Evolutionary conservation across 495 filamentous ascomycete genomes (phyloP).

Genomic region (Rusavskia elegans): DNA sequence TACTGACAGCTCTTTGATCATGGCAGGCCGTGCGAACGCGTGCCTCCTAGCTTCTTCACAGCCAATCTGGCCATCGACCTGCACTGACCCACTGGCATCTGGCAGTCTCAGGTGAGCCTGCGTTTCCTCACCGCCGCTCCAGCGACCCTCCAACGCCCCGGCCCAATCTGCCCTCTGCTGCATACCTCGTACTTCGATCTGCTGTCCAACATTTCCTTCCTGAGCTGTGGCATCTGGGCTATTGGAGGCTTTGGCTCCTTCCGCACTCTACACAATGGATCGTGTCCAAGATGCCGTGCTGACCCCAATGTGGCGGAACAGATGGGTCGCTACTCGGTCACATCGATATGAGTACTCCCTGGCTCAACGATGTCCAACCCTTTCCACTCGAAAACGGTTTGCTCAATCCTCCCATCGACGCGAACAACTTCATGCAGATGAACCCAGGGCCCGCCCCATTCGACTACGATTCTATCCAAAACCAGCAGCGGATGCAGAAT

Average conservation of each 20-base stretch:
- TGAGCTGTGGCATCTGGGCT: neutral
- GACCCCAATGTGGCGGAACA: slow-evolving; percentile 17
- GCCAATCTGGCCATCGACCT: too few species aligned
- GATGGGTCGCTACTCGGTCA: slow-evolving; percentile 41
- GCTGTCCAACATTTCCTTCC: neutral
- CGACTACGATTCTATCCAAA: slow-evolving; percentile 41
- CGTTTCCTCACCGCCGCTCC: too few species aligned
- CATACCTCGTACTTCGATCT: too few species aligned
- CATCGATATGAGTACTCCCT: slow-evolving; percentile 52
- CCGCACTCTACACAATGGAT: neutral
- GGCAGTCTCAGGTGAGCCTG: too few species aligned
- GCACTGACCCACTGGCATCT: too few species aligned
- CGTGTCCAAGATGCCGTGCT: neutral
- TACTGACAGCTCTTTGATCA: too few species aligned
- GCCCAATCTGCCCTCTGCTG: too few species aligned
- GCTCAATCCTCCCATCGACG: too few species aligned
- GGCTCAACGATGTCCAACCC: slow-evolving; percentile 63
- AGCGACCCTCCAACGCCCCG: too few species aligned
- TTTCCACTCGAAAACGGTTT: slow-evolving; percentile 47
- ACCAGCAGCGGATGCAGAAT: slow-evolving; percentile 63
- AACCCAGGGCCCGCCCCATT: slow-evolving; percentile 23
- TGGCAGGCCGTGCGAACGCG: too few species aligned
- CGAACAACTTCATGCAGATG: too few species aligned
- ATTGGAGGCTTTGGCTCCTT: neutral
- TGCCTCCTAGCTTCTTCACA: too few species aligned